Conservation (phyloP, 768 basidiomycete genomes). For the Gelatoporia subvermispora region DNA sequence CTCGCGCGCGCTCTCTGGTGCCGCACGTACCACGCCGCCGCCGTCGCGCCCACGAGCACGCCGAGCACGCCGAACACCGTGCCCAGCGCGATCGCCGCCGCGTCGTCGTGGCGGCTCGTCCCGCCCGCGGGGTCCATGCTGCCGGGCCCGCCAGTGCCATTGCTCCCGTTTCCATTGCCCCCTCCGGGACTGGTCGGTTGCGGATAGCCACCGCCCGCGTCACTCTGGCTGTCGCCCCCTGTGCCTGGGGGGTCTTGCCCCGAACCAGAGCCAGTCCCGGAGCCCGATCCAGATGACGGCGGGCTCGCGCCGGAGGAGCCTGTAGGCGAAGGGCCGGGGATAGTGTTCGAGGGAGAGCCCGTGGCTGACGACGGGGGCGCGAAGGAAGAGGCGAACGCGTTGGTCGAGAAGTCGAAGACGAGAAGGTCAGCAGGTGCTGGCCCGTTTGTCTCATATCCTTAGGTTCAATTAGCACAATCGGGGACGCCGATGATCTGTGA, state of each 20-base stretch:
- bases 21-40: constrained; percentile 40
- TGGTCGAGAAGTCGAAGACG: constrained; percentile 41
- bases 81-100: constrained; percentile 55
- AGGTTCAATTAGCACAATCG: constrained; percentile 17
- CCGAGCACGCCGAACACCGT: constrained; percentile 57
- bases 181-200: constrained; percentile 6
- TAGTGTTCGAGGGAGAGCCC: constrained; percentile 21
- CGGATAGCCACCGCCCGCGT: constrained; percentile 12
- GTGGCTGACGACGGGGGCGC: constrained; percentile 28
- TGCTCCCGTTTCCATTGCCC: constrained; percentile 17
- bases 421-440: constrained; percentile 53
- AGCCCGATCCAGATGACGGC: constrained; percentile 1
- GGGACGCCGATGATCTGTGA: neutral
- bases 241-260: constrained; percentile 6
- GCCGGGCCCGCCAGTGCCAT: constrained; percentile 15
- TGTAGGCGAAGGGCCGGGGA: constrained; percentile 18
- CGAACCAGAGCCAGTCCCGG: constrained; percentile 8
- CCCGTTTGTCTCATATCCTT: constrained; percentile 26
- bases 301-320: constrained; percentile 4
- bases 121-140: constrained; percentile 2
- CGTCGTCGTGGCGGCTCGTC: constrained; percentile 17
- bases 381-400: constrained; percentile 33
- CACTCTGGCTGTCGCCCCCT: constrained; percentile 8
- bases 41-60: constrained; percentile 39
- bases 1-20: constrained; percentile 16